Percentiles rank a stretch among this genome's conserved stretches.
phyloP scores from a whole-genome alignment of 2,329 filamentous ascomycete genomes.

The Arachnopeziza araneosa region DNA sequence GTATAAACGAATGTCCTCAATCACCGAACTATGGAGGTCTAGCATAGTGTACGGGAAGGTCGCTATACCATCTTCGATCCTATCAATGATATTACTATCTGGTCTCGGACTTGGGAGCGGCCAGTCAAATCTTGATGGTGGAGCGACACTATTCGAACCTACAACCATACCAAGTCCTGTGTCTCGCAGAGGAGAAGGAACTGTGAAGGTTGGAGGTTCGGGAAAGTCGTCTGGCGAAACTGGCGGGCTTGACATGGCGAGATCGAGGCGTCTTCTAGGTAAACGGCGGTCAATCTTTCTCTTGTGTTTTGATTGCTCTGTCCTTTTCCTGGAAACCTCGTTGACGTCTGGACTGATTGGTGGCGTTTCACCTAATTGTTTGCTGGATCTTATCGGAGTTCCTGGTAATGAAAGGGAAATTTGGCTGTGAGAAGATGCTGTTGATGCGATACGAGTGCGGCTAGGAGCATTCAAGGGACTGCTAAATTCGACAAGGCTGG shows the following conservation, averaged over 20 bases:
- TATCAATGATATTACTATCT: slow-evolving; percentile 11
- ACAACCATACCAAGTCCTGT: background rate
- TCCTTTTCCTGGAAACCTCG: background rate
- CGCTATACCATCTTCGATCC: slow-evolving; percentile 15
- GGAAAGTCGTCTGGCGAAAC: slow-evolving; percentile 9
- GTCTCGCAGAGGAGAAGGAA: background rate
- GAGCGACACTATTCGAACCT: background rate
- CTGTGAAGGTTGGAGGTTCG: background rate
- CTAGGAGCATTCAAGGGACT: slow-evolving; percentile 1
- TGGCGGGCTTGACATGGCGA: slow-evolving; percentile 17
- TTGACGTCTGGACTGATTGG: slow-evolving; percentile 1
- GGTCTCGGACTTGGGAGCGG: background rate
- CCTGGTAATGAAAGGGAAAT: background rate
- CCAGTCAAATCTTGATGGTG: background rate
- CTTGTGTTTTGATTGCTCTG: background rate
- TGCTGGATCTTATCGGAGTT: slow-evolving; percentile 1
- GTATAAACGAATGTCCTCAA: slow-evolving; percentile 15
- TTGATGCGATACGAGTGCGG: slow-evolving; percentile 14
- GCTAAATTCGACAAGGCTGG: slow-evolving; percentile 22
- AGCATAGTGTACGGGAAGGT: slow-evolving; percentile 22
- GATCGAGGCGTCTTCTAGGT: slow-evolving; percentile 5
- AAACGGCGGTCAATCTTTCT: background rate
- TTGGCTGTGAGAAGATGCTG: slow-evolving; percentile 15
- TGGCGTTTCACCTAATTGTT: slow-evolving; percentile 7
- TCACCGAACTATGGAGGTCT: slow-evolving; percentile 15